These are phyloP conservation scores for Emergomyces pasteurianus DNA, from an alignment of 2,329 filamentous ascomycete genomes.

Conservation along the genomic window DNA sequence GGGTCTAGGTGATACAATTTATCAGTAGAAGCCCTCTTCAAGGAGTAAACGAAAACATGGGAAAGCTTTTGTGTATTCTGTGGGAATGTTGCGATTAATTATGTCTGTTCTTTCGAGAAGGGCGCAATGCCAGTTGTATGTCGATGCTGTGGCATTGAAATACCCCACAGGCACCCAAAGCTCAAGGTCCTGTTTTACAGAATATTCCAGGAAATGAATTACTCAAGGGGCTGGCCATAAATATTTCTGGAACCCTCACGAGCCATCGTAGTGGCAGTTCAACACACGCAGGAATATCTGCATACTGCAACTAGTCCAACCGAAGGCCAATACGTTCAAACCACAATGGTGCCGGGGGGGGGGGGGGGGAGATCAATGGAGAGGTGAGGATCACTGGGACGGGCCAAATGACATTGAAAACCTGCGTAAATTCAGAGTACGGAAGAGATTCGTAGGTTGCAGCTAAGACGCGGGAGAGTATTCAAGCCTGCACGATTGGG, in stretches of 20 bases:
- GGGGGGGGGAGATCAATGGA: no score
- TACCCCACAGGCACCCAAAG: constrained; percentile 3
- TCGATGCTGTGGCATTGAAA: not conserved
- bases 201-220: not conserved
- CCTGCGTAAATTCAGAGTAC: no score
- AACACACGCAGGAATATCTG: constrained; percentile 4
- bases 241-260: not conserved
- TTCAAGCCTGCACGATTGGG: no score
- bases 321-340: no score
- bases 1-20: not conserved
- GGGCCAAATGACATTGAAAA: no score
- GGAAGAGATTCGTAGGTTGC: no score
- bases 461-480: no score
- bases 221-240: not conserved
- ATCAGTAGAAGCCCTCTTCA: constrained; percentile 4
- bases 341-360: no score
- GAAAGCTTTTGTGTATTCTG: constrained; percentile 15
- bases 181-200: constrained; percentile 3
- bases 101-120: constrained; percentile 15
- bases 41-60: constrained; percentile 10
- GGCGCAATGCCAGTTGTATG: constrained; percentile 35
- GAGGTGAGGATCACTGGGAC: no score
- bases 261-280: no score
- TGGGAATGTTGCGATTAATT: constrained; percentile 13
- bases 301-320: constrained; percentile 17